A percentile compares a stretch with the other conserved stretches of the same genome.
These are phyloP conservation scores for Volvariella volvacea DNA, from an alignment of 1,284 basidiomycete genomes.

Conservation along the genomic window DNA sequence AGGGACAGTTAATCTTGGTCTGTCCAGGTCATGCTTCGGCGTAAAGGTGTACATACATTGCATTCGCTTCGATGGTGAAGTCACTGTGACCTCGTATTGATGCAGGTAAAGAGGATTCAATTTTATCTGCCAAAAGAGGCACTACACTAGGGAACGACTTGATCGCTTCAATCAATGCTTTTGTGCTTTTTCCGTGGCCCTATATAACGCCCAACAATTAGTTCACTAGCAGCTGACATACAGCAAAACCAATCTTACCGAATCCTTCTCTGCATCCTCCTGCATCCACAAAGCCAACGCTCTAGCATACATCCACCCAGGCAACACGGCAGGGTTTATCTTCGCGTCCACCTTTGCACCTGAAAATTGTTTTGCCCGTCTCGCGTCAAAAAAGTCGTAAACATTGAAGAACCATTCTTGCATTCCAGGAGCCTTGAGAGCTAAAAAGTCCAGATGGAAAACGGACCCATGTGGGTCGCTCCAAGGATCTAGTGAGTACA, in stretches of 20 bases:
- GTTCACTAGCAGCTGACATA: neutral
- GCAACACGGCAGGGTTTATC: constrained; percentile 55
- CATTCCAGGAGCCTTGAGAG: constrained; percentile 70
- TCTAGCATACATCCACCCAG: constrained; percentile 76
- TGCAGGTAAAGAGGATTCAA: constrained; percentile 60
- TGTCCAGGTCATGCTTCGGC: neutral
- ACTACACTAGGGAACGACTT: constrained; percentile 75
- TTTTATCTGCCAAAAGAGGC: constrained; percentile 76
- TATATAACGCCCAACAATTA: constrained; percentile 17
- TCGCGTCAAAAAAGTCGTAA: constrained; percentile 39
- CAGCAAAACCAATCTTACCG: constrained; percentile 25
- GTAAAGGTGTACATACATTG: constrained; percentile 34
- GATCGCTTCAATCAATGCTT: constrained; percentile 68
- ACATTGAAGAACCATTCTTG: constrained; percentile 72
- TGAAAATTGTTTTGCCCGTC: constrained; percentile 18
- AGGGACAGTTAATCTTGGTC: neutral
- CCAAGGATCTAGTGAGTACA: constrained; percentile 78
- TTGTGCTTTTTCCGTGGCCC: constrained; percentile 53
- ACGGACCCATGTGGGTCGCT: constrained; percentile 81
- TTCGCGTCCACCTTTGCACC: constrained; percentile 22
- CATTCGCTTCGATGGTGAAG: constrained; percentile 67
- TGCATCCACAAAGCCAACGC: constrained; percentile 64
- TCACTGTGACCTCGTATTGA: constrained; percentile 51
- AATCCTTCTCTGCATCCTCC: constrained; percentile 45
- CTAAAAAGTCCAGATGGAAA: constrained; percentile 81